These are phyloP conservation scores for Apiospora aurea DNA, from an alignment of 2,329 filamentous ascomycete species.

Conservation along the genomic window DNA sequence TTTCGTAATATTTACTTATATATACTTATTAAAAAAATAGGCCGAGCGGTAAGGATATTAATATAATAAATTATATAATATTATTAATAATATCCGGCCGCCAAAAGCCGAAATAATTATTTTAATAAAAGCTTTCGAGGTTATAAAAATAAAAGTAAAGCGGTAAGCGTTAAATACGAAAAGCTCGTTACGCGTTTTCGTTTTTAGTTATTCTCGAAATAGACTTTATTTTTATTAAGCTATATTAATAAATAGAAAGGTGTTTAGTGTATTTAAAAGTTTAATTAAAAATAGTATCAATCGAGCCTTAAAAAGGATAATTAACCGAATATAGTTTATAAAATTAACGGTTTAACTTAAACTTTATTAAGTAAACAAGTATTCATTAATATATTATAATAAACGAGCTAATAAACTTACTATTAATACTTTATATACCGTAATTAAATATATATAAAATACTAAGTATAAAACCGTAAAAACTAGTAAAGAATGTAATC, in stretches of 20 bases:
- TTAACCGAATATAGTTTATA: not conserved
- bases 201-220: not conserved
- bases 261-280: not conserved
- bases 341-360: not conserved
- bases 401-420: not conserved
- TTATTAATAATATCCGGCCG: not conserved
- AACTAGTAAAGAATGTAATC: not conserved
- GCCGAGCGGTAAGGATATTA: not conserved
- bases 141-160: not conserved
- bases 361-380: not conserved
- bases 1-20: not conserved
- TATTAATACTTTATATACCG: not conserved
- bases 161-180: not conserved
- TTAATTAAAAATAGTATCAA: not conserved
- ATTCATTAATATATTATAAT: not conserved
- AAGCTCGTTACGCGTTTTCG: conserved; percentile 3
- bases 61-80: not conserved
- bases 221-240: not conserved
- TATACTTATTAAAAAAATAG: not conserved
- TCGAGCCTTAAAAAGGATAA: not conserved
- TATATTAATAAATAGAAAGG: not conserved
- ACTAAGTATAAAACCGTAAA: not conserved
- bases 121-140: not conserved
- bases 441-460: not conserved
- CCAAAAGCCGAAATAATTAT: not conserved